Evolutionary conservation across 805 yeast genomes (phyloP).

Genomic region (Saccharomycopsis capsularis): DNA sequence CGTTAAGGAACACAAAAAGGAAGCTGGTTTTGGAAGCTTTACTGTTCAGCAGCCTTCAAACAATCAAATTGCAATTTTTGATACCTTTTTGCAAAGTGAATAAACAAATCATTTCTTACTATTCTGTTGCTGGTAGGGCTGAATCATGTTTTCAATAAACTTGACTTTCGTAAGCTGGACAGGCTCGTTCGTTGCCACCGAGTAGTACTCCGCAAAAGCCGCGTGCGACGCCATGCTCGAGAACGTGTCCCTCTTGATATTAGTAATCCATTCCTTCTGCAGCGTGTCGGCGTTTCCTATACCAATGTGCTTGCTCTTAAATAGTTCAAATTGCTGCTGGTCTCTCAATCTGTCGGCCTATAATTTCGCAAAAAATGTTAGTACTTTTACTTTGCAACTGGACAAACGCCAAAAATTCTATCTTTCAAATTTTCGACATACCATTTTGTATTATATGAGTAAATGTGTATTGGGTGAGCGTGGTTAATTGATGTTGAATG

Average conservation of each 20-base stretch:
- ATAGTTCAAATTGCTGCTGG: constrained; percentile 46
- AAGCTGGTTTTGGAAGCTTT: too few relatives aligned
- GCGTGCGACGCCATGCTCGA: constrained; percentile 57
- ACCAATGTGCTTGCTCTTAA: constrained; percentile 61
- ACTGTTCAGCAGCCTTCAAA: too few relatives aligned
- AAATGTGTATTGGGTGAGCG: too few relatives aligned
- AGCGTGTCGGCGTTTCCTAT: constrained; percentile 71
- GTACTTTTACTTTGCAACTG: too few relatives aligned
- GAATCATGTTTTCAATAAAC: constrained; percentile 36
- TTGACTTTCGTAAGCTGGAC: constrained; percentile 28
- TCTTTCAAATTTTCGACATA: too few relatives aligned
- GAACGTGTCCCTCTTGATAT: constrained; percentile 60
- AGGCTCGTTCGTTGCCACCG: constrained; percentile 47
- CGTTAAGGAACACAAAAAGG: too few relatives aligned
- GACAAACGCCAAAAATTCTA: too few relatives aligned
- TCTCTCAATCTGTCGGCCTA: constrained; percentile 64
- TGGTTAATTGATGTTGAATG: too few relatives aligned
- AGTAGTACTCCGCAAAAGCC: constrained; percentile 43
- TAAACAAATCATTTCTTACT: too few relatives aligned
- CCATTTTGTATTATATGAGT: too few relatives aligned
- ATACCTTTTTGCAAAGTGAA: too few relatives aligned
- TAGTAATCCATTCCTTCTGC: constrained; percentile 50
- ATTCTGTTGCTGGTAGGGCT: constrained; percentile 22
- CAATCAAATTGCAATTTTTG: too few relatives aligned
- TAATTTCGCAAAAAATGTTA: neutral